Base-by-base conservation (phyloP, 208 protist species). In the Leishmania turanica region DNA sequence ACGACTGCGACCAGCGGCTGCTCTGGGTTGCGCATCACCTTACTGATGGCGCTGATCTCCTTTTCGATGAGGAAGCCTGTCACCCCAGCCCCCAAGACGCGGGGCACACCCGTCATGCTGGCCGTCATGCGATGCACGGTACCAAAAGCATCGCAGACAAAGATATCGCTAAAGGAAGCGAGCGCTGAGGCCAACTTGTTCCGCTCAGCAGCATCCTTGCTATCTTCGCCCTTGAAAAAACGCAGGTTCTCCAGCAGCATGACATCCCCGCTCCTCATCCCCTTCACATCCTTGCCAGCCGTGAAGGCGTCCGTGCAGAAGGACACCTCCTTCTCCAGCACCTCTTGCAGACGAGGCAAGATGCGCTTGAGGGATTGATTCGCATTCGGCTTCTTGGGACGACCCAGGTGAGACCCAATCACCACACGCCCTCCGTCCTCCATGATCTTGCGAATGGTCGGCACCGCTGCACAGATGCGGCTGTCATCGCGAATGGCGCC, bases 191-290 rank as follows among this genome's bases (percentile, higher is more conserved):
- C 88, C 87, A 97, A 88, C 17, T 73, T 81, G 47, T 97, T 96
- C 49, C 89, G 91, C 56, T 96, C 69, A 2, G 77, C 60, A 15
- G 83, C 84, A 42, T 95, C 92, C 82, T 97, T 98, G 80, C 98
- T 98, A 88, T 99, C 99, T 88, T 99, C 99, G 76, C 99, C 99
- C 68, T 93, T 77, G 89, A 99, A 99, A 91, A 99, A 99, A 73
- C 99, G 98, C n/a, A 99, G 84, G 89, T 99, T 99, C 92, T 99
- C 99, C 40, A 99, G 91, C 11, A 99, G 90, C 83, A 99, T 90
- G 51, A 99, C 89, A 2, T 93, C 92, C 45, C 98, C 98, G 80
- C 90, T 88, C 77, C 92, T 85, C 93, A 97, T 91, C 77, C 87
- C 83, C 27, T 92, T 77, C 47, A 98, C 91, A 72, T 92, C 79